Conservation (phyloP, 1,284 basidiomycete species). For the Sphaerobolus stellatus region DNA sequence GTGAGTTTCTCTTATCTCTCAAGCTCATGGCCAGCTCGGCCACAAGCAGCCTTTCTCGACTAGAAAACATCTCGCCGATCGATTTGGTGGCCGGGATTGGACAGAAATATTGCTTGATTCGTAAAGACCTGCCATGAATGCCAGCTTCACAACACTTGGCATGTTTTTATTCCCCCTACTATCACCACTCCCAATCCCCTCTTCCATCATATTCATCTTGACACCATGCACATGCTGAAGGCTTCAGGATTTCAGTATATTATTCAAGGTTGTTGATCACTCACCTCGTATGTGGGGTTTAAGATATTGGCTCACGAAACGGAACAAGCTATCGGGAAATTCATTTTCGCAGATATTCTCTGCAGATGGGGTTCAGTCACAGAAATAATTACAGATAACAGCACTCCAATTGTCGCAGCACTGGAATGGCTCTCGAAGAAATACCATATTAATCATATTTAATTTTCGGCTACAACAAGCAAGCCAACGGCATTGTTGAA, state of each 20-base stretch:
- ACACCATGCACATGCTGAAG: constrained; percentile 4
- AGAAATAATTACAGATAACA: constrained; percentile 27
- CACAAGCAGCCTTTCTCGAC: constrained; percentile 7
- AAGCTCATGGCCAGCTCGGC: constrained; percentile 5
- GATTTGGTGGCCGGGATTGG: constrained; percentile 11
- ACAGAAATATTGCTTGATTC: not conserved
- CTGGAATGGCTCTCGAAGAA: constrained; percentile 21
- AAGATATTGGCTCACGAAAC: too few species aligned
- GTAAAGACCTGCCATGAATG: constrained; percentile 3
- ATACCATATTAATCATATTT: constrained; percentile 21
- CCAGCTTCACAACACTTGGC: not conserved
- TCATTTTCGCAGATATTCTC: constrained; percentile 33
- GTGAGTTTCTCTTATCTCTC: too few species aligned
- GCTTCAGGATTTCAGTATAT: too few species aligned
- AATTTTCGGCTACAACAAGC: constrained; percentile 29
- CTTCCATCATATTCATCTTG: constrained; percentile 10
- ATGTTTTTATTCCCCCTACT: constrained; percentile 1
- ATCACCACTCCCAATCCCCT: not conserved
- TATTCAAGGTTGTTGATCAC: too few species aligned
- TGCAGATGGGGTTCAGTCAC: constrained; percentile 29
- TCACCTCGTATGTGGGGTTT: too few species aligned
- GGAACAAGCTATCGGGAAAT: constrained; percentile 22
- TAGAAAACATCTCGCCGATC: not conserved
- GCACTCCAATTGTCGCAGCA: constrained; percentile 30
- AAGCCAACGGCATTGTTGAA: constrained; percentile 35